phyloP scores from a whole-genome alignment of 192 early-diverging fungal genomes.

The Coemansia sp. region DNA sequence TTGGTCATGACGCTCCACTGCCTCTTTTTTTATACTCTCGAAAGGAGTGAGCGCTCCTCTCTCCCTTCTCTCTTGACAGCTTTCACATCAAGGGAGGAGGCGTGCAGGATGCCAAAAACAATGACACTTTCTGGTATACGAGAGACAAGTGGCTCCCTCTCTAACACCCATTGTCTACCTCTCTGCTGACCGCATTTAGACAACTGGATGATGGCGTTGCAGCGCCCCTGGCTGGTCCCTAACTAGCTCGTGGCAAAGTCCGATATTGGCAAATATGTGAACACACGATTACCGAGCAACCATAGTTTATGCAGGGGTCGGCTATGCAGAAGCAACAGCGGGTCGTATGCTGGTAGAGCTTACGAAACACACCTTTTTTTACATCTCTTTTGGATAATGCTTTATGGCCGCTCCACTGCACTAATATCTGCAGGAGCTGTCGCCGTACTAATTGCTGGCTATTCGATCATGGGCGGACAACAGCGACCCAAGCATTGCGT shows the following conservation, averaged over 20 bases:
- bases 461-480: slow-evolving; percentile 45
- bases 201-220: neutral
- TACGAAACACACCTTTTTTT: neutral
- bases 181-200: slow-evolving; percentile 5
- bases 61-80: neutral
- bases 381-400: neutral
- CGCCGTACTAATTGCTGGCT: slow-evolving; percentile 18
- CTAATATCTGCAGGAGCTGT: slow-evolving; percentile 14
- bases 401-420: neutral
- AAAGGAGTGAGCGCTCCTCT: neutral
- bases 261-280: neutral
- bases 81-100: neutral
- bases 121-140: neutral
- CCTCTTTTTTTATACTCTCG: neutral
- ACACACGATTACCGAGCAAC: neutral
- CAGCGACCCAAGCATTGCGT: slow-evolving; percentile 41
- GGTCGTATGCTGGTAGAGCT: neutral
- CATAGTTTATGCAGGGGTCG: neutral
- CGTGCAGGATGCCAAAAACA: slow-evolving; percentile 8
- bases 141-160: neutral
- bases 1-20: neutral
- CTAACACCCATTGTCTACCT: neutral
- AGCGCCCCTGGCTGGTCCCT: neutral
- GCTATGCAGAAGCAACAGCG: neutral
- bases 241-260: neutral